phyloP scores from a whole-genome alignment of 2,329 filamentous ascomycete species.

The Iodosphaeria phyllophila region DNA sequence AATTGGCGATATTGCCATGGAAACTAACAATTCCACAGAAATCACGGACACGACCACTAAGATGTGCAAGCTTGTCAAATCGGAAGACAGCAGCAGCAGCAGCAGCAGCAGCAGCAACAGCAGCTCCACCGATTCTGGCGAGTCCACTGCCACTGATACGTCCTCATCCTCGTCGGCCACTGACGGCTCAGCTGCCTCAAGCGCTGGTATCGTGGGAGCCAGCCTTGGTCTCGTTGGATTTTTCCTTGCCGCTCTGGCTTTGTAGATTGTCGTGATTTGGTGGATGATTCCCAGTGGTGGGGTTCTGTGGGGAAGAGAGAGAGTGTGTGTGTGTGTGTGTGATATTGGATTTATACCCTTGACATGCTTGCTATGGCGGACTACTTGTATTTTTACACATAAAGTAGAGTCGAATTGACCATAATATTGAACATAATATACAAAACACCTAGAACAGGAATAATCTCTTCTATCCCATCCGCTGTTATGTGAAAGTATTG shows the following conservation, averaged over 20 bases:
- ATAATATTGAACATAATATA: neutral
- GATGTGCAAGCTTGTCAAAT: constrained; percentile 4
- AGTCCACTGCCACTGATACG: constrained; percentile 5
- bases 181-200: constrained; percentile 1
- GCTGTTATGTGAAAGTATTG: neutral
- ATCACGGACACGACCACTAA: constrained; percentile 4
- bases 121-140: constrained; percentile 4
- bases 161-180: constrained; percentile 3
- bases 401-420: neutral
- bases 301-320: constrained; percentile 1
- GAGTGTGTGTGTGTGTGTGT: neutral
- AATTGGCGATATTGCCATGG: neutral
- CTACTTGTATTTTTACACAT: neutral
- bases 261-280: no score
- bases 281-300: no score
- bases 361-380: neutral
- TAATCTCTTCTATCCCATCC: neutral
- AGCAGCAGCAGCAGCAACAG: constrained; percentile 2
- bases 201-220: constrained; percentile 9
- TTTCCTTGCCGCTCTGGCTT: constrained; percentile 12
- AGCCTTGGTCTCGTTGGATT: constrained; percentile 12
- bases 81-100: constrained; percentile 1
- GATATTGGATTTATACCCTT: neutral
- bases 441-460: neutral
- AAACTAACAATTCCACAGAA: constrained; percentile 3